These are phyloP conservation scores for Cinnamomum chago DNA, from an alignment of 164 flowering plant genomes.

Conservation along the genomic window DNA sequence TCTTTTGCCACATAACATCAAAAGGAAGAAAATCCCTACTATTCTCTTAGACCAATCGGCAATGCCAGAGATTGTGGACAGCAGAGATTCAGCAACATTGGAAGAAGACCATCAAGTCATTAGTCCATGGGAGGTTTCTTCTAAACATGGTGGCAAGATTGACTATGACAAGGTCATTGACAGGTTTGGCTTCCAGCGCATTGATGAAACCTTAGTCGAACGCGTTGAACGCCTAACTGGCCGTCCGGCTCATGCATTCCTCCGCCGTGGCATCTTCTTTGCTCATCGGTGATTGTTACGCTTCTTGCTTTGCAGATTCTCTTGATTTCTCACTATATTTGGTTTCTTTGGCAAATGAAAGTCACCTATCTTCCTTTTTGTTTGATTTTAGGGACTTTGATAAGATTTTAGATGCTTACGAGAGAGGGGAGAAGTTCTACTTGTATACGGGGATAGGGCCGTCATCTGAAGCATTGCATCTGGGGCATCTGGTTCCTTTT, in stretches of 20 bases:
- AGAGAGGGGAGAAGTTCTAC: constrained; percentile 82
- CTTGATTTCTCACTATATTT: too few relatives aligned
- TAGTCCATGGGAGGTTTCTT: background rate
- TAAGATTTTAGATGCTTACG: constrained; percentile 71
- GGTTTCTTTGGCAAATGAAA: too few relatives aligned
- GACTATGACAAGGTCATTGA: background rate
- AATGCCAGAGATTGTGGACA: too few relatives aligned
- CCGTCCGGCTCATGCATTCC: background rate
- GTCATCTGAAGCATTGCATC: constrained; percentile 87
- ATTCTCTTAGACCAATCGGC: too few relatives aligned
- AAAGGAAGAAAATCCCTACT: too few relatives aligned
- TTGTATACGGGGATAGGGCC: constrained; percentile 90
- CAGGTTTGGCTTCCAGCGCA: background rate
- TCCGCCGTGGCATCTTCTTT: background rate
- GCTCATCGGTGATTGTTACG: background rate
- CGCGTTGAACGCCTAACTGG: background rate
- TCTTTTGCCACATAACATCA: too few relatives aligned
- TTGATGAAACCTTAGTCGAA: background rate
- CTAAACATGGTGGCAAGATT: background rate
- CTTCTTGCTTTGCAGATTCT: too few relatives aligned
- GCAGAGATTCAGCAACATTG: too few relatives aligned
- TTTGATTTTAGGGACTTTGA: constrained; percentile 51
- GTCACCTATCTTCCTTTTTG: too few relatives aligned
- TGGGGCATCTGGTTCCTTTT: constrained; percentile 87
- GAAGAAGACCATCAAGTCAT: background rate